Evolutionary conservation across 148 eudicot species (phyloP).

Genomic region (Chenopodium formosanum): DNA sequence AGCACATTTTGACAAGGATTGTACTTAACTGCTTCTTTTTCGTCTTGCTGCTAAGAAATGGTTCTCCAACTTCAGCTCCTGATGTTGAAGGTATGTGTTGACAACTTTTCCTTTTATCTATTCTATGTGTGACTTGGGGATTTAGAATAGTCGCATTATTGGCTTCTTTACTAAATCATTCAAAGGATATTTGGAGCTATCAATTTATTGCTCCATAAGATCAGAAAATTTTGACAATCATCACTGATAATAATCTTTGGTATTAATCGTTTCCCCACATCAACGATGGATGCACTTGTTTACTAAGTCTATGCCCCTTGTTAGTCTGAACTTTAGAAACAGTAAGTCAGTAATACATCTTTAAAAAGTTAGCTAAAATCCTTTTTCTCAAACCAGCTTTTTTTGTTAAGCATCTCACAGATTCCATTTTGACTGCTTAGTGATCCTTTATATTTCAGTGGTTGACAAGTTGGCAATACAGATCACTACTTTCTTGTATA

Average conservation of each 20-base stretch:
- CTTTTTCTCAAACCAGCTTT: not conserved
- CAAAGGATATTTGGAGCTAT: not conserved
- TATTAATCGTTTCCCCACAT: not conserved
- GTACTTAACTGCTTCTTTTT: conserved; percentile 38
- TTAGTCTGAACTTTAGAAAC: not conserved
- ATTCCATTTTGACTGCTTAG: not conserved
- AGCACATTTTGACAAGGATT: conserved; percentile 33
- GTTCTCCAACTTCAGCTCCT: conserved; percentile 47
- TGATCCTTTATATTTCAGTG: not conserved
- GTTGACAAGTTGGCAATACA: not conserved
- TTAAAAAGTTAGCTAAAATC: not conserved
- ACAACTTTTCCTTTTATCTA: conserved; percentile 4
- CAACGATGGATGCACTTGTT: not conserved
- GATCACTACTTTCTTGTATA: not conserved
- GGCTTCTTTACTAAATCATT: not conserved
- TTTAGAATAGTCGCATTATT: not conserved
- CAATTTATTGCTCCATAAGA: not conserved
- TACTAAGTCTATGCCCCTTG: not conserved
- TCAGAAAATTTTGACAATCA: not conserved
- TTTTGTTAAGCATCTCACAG: not conserved
- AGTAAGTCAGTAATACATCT: not conserved
- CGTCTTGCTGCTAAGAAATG: conserved; percentile 35
- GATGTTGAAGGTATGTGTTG: conserved; percentile 64
- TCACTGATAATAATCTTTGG: not conserved
- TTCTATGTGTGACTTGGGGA: not conserved